Base-by-base conservation (phyloP, 2,329 filamentous ascomycete species). In the Thielaviopsis euricoi region DNA sequence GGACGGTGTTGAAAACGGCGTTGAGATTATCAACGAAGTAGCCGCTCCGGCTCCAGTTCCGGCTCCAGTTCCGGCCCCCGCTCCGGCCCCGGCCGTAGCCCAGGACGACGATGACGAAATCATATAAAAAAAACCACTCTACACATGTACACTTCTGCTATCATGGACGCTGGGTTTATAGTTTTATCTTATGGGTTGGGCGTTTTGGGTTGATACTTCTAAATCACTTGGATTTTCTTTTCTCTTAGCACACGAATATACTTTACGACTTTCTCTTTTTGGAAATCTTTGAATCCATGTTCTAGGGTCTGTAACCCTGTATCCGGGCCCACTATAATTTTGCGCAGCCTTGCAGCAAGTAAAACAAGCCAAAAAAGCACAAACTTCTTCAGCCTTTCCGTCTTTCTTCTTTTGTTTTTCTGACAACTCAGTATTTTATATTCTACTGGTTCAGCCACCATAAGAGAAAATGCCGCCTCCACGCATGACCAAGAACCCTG, bases 401-500 rank as follows among this genome's bases (percentile, higher is more conserved):
- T 22, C 53, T 21, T 4, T 21, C n/a, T 48, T 37, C 26, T 33
- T 17, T 13, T 53, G 6, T 33, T 33, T n/a, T n/a, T 37, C 21
- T 37, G 6, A n/a, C n/a, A n/a, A n/a, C 19, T 19, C 52, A 33
- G 19, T 23, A 17, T 52, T 10, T 33, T 33, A 10, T 53, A 57
- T 9, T n/a, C n/a, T 57, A 53, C 50, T 57, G 49, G 33, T 25
- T n/a, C 40, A 37, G n/a, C 40, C 51, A 19, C 52, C 37, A n/a
- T n/a, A n/a, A n/a, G n/a, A n/a, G n/a, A 55, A 26, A 40, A 81
- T 80, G 78, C 83, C 86, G 61, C 81, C 84, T 13, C 89, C 87
- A 69, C 86, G 87, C 66, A 95, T 97, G 87, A 97, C 91, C 62
- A 89, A 90, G 62, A 95, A 96, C 67, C 89, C 88, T 3, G 73